phyloP scores from a whole-genome alignment of 2,329 filamentous ascomycete genomes.

The Fusarium ambrosium region DNA sequence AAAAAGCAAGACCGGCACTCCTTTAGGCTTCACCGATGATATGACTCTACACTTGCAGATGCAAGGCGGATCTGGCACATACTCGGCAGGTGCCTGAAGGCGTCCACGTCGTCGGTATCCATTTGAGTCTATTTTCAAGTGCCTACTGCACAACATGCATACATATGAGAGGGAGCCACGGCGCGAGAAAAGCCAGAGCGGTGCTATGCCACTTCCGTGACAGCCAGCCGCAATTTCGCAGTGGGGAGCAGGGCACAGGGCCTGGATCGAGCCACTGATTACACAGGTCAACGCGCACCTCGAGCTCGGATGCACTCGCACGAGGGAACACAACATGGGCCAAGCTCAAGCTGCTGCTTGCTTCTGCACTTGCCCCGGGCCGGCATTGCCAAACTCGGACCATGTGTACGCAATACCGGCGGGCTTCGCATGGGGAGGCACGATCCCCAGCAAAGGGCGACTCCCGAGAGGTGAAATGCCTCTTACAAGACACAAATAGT shows the following conservation, averaged over 20 bases:
- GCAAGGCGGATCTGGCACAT: slow-evolving; percentile 44
- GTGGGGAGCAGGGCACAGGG: slow-evolving; percentile 28
- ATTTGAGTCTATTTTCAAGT: slow-evolving; percentile 43
- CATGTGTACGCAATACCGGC: slow-evolving; percentile 33
- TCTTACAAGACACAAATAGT: slow-evolving; percentile 8
- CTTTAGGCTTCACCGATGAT: slow-evolving; percentile 47
- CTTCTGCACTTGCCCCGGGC: slow-evolving; percentile 24
- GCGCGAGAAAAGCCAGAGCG: slow-evolving; percentile 37
- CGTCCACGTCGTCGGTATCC: slow-evolving; percentile 48
- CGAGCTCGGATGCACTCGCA: slow-evolving; percentile 33
- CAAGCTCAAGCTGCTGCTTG: slow-evolving; percentile 11
- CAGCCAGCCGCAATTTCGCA: slow-evolving; percentile 33
- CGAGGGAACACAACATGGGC: slow-evolving; percentile 18
- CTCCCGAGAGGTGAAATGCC: slow-evolving; percentile 26
- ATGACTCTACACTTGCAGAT: slow-evolving; percentile 41
- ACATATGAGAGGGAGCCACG: slow-evolving; percentile 43
- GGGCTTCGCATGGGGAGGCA: slow-evolving; percentile 26
- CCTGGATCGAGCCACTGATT: slow-evolving; percentile 36
- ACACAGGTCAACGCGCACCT: slow-evolving; percentile 23
- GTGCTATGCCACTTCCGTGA: slow-evolving; percentile 42
- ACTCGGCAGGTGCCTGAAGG: slow-evolving; percentile 40
- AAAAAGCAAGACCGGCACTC: slow-evolving; percentile 16
- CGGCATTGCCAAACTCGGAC: slow-evolving; percentile 34
- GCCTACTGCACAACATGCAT: slow-evolving; percentile 50
- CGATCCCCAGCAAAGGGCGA: slow-evolving; percentile 25